Base-by-base conservation (phyloP, 257 asterid genomes). In the Plantago ovata region DNA sequence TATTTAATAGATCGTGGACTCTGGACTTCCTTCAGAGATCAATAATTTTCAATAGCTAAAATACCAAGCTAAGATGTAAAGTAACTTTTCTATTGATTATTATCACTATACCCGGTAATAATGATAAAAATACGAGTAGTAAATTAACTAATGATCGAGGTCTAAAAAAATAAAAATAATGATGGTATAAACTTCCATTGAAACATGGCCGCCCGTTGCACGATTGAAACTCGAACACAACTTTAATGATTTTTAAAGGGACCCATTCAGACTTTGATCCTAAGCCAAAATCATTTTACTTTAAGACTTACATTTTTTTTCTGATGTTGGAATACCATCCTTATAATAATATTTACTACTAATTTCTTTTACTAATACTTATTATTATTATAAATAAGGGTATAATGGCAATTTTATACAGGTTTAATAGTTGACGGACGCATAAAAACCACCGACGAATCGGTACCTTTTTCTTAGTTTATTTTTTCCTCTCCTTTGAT, bases 261-360 rank as follows among this genome's bases (percentile, higher is more conserved):
- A 54, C 84, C 90, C 84, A 53, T 56, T 21, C 52, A 74, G 79
- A 79, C 91, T 86, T 84, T 79, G 65, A 52, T 68, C 71, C 77
- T 71, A 79, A 75, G 84, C 80, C 80, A 71, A 68, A 74, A 81
- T 84, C 84, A 84, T 79, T 76, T 40, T 81, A 69, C 85, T 75
- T 75, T 71, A 52, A 15, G 87, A 79, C 82, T 73, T 68, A 51
- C 51, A 58, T 55, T 61, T 58, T 55, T 61, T 58, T 62, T 47
- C 53, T 57, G 50, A 68, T 71, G 51, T 64, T 58, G 59, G 67
- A 60, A 55, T 61, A 64, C 60, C 28, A 59, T 59, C 58, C 62
- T 46, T 56, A 19, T 13, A 47, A 40, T 55, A 11, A 24, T 45
- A 15, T 9, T 47, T n/a, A 47, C 21, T 13, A 47, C 24, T 47